A percentile compares a stretch with the other conserved stretches of the same genome.
Conservation (phyloP, 2,329 filamentous ascomycete genomes). For the Monilinia fructigena region DNA sequence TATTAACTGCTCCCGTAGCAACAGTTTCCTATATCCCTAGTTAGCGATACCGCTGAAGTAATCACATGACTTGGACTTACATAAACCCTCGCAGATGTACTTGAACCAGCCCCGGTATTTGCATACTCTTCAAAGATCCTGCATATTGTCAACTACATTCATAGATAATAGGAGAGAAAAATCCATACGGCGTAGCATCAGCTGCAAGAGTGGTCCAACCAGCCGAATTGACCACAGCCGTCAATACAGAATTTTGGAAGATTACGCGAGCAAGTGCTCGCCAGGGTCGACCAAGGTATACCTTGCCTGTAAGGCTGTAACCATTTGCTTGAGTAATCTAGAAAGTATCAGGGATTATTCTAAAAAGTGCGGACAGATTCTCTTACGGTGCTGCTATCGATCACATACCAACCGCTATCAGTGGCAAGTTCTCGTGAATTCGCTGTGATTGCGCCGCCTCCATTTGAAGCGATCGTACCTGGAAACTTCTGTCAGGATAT, state of each 20-base stretch:
- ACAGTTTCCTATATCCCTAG: conserved; percentile 4
- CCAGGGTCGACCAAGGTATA: conserved; percentile 54
- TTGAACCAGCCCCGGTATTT: conserved; percentile 14
- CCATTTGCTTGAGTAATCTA: conserved; percentile 29
- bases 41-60: neutral
- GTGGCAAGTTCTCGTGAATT: neutral
- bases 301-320: conserved; percentile 40
- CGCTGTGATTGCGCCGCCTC: conserved; percentile 16
- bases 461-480: conserved; percentile 16
- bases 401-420: conserved; percentile 12
- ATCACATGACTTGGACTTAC: neutral
- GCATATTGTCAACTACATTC: neutral
- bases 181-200: conserved; percentile 27
- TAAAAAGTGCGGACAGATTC: too few relatives aligned
- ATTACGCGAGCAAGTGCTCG: conserved; percentile 48
- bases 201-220: conserved; percentile 45
- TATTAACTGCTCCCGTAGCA: neutral
- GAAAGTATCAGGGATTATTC: neutral
- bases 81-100: conserved; percentile 13
- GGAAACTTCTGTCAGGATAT: neutral
- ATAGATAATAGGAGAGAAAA: too few relatives aligned
- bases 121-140: conserved; percentile 18
- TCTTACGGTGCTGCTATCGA: conserved; percentile 13
- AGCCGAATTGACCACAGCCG: conserved; percentile 48
- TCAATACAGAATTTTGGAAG: conserved; percentile 49